Evolutionary conservation across 176 grass and related monocot genomes (phyloP).

Genomic region (Oryza brachyantha): DNA sequence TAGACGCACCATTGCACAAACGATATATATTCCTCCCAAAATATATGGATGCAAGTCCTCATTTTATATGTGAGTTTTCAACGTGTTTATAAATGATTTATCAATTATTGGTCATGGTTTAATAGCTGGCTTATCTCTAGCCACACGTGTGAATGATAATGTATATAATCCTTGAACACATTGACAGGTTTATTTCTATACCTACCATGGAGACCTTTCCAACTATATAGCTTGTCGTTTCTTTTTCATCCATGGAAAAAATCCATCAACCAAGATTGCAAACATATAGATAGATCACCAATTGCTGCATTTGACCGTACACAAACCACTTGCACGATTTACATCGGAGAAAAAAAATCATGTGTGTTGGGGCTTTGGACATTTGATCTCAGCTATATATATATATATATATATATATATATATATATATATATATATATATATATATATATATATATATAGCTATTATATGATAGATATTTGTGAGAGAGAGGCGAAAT

Average conservation of each 20-base stretch:
- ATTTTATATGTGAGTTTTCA: not conserved
- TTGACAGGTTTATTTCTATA: not conserved
- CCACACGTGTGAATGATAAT: constrained; percentile 6
- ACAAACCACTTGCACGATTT: not conserved
- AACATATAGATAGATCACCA: not conserved
- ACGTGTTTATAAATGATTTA: not conserved
- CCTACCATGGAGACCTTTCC: not conserved
- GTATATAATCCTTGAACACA: not conserved
- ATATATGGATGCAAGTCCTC: not conserved
- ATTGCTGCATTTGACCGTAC: not conserved
- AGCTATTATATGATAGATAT: not conserved
- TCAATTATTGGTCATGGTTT: not conserved
- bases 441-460: too few species aligned
- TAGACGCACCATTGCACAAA: too few species aligned
- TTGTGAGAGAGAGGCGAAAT: not conserved
- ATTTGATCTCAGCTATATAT: not conserved
- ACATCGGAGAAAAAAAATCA: not conserved
- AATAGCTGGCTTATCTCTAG: not conserved
- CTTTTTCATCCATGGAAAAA: not conserved
- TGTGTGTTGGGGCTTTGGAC: not conserved
- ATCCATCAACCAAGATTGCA: not conserved
- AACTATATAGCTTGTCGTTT: not conserved
- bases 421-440: too few species aligned
- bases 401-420: too few species aligned
- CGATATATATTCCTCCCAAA: not conserved